Percentiles rank a stretch among this genome's conserved stretches.
Conservation (phyloP, 805 yeast species). For the Yarrowia hollandica region DNA sequence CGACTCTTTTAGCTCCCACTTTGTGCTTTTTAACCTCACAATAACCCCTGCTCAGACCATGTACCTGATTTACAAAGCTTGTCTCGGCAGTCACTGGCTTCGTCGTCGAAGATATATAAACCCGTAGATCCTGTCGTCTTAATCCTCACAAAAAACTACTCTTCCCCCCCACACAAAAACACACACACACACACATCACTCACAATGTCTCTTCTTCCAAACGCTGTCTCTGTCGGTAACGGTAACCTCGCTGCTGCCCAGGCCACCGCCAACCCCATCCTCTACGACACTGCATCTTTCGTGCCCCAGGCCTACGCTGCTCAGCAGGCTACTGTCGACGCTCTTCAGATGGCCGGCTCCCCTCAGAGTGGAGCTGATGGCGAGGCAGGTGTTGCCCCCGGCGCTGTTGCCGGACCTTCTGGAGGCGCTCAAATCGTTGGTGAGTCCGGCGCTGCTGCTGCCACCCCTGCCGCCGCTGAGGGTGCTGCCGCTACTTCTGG, state of each 20-base stretch:
- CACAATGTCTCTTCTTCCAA: slow-evolving; percentile 29
- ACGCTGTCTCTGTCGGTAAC: slow-evolving; percentile 30
- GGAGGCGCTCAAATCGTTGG: slow-evolving; percentile 43
- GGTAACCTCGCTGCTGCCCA: slow-evolving; percentile 29
- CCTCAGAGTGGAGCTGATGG: slow-evolving; percentile 29
- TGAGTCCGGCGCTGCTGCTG: slow-evolving; percentile 24
- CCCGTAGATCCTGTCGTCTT: neutral
- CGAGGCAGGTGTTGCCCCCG: slow-evolving; percentile 33
- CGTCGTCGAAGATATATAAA: slow-evolving; percentile 1
- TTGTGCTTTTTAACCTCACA: slow-evolving; percentile 12
- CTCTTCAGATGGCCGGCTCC: slow-evolving; percentile 29
- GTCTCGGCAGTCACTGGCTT: neutral
- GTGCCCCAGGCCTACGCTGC: slow-evolving; percentile 24
- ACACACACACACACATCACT: slow-evolving; percentile 8
- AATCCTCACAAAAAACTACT: neutral
- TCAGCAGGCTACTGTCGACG: slow-evolving; percentile 29
- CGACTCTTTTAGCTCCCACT: neutral
- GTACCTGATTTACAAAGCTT: slow-evolving; percentile 27
- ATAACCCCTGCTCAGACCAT: slow-evolving; percentile 6
- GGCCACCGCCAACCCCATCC: slow-evolving; percentile 28
- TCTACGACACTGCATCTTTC: slow-evolving; percentile 21
- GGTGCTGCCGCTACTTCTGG: slow-evolving; percentile 11
- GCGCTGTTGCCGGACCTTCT: slow-evolving; percentile 41
- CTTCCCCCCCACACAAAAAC: neutral
- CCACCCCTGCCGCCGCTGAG: slow-evolving; percentile 20